phyloP scores from a whole-genome alignment of 495 filamentous ascomycete species.

The Podospora appendiculata region DNA sequence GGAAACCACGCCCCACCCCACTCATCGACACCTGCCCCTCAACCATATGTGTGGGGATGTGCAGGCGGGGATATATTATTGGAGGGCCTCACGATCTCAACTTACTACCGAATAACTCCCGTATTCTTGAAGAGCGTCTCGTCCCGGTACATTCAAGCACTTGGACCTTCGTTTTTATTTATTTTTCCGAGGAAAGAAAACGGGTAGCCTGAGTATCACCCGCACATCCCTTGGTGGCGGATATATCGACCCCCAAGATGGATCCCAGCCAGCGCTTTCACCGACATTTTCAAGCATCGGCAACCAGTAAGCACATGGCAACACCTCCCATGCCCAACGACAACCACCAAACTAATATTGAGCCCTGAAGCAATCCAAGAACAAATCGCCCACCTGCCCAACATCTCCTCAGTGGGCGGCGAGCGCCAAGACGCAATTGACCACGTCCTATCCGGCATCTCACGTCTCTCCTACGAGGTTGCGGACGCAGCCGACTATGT shows the following conservation, averaged over 20 bases:
- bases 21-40: no score
- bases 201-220: no score
- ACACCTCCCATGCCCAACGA: background rate
- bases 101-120: no score
- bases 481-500: constrained; percentile 35
- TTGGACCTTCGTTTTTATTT: no score
- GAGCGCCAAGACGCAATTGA: constrained; percentile 41
- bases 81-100: no score
- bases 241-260: background rate
- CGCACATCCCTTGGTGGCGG: no score
- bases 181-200: no score
- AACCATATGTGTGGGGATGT: no score
- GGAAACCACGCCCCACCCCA: no score
- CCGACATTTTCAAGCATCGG: constrained; percentile 66
- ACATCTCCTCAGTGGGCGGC: constrained; percentile 26
- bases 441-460: constrained; percentile 34
- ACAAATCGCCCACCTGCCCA: constrained; percentile 30
- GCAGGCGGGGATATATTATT: no score
- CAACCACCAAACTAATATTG: background rate
- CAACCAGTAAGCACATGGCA: constrained; percentile 38
- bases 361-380: constrained; percentile 28
- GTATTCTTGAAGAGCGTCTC: no score
- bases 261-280: constrained; percentile 67
- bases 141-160: no score
- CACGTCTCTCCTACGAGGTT: constrained; percentile 33